Evolutionary conservation across 352 stramenopile genomes (phyloP), one percentile per base, ranked within the genome.

Genomic region (Phytophthora kernoviae): DNA sequence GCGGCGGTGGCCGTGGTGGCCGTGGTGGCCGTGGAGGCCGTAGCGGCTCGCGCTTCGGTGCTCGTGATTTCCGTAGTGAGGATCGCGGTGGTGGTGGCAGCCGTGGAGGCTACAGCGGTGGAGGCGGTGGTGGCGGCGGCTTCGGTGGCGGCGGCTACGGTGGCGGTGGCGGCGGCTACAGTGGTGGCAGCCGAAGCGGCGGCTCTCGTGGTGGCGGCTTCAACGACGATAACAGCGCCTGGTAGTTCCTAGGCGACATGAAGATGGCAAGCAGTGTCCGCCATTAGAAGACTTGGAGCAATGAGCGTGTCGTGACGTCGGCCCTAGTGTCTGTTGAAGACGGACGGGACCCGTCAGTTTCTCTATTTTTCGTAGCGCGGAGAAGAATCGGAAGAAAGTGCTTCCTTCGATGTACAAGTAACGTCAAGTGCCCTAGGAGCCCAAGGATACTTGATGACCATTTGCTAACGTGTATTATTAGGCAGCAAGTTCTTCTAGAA

Each of bases 191-290:
- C 54, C 43, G 73, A 41, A 60, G 75, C 52, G 64, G 60, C 49
- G 58, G 77, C 52, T 64, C 54, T 18, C 65, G 75, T 41, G 53
- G 75, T 44, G 63, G 83, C 57, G 73, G 76, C 58, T 84, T 78
- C 77, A 73, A 65, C 62, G 77, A 85, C 9, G 84, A 94, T 73
- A 96, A 96, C 81, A 96, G 87, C 68, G 85, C 87, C 70, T 96
- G 87, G 87, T 96, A 96, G 85, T 57, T 60, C 36, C 58, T 27
- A 46, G 54, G 58, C 51, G 57, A 42, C 32, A 62, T 39, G 50
- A 68, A 75, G 67, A 75, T 75, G 67, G 67, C 62, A 72, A 72
- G 67, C 62, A 75, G 66, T 71, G 66, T 68, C 66, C 61, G 62
- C 62, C 62, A 65, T 62, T 65, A 62, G 67, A 75, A 74, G 58